phyloP scores from a whole-genome alignment of 768 basidiomycete genomes.

The Phaeotremella fagi region DNA sequence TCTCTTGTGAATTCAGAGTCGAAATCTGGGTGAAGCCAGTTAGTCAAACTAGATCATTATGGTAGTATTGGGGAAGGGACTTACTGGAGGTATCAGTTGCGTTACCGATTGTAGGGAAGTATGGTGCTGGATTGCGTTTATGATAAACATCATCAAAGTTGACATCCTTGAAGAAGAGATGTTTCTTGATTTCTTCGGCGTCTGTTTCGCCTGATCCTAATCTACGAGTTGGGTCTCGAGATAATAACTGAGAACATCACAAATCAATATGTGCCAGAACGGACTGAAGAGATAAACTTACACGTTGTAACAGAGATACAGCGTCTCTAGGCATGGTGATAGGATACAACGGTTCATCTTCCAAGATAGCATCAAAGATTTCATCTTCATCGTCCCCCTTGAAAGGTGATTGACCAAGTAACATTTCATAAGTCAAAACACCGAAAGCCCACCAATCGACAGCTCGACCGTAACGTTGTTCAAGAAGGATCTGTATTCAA shows the following conservation, averaged over 20 bases:
- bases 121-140: conserved; percentile 94
- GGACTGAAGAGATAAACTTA: conserved; percentile 42
- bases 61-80: background rate
- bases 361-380: conserved; percentile 97
- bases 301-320: conserved; percentile 91
- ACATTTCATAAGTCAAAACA: conserved; percentile 97
- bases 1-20: conserved; percentile 96
- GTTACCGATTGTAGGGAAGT: conserved; percentile 82
- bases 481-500: conserved; percentile 76
- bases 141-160: conserved; percentile 94
- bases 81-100: conserved; percentile 25
- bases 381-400: conserved; percentile 99
- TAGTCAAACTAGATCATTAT: too few relatives aligned
- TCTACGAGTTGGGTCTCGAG: conserved; percentile 82
- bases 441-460: conserved; percentile 99
- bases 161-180: conserved; percentile 98
- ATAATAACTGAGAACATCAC: conserved; percentile 62
- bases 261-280: background rate
- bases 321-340: conserved; percentile 99
- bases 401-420: conserved; percentile 97
- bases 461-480: conserved; percentile 96
- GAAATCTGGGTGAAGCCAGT: conserved; percentile 62
- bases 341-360: conserved; percentile 96
- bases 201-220: conserved; percentile 87
- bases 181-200: conserved; percentile 93